Evolutionary conservation across 495 filamentous ascomycete species (phyloP), one percentile per base, ranked within the genome.

Genomic region (Letharia lupina): DNA sequence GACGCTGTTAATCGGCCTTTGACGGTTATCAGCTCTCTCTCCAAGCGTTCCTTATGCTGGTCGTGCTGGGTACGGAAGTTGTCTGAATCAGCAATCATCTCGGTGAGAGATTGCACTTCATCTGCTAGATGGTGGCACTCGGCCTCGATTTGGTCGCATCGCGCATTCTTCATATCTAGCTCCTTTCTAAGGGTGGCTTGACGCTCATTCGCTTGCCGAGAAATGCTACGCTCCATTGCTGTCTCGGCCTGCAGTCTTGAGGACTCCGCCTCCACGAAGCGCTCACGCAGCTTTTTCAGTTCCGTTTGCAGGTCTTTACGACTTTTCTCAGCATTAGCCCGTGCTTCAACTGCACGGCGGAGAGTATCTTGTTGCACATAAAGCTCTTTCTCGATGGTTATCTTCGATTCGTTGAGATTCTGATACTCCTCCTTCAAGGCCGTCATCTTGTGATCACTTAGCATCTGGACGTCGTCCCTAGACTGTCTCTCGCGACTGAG

Each of bases 321-420:
- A 65, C 94, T 90, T 59, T 87, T 83, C 71, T 98, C 95, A 6
- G 89, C 90, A 28, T 83, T 80, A 13, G 87, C 77, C 15, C 91
- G 84, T 40, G 87, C 88, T 75, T 96, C 91, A 50, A 89, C 89
- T 12, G 93, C 89, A 28, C 94, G 89, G 31, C 94, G 89, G 57
- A 97, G 84, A 18, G 89, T 89, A 73, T 98, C 94, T 75, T 97
- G 93, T 70, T 98, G 94, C n/a, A 89, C 86, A 73, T 97, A 98
- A 76, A 98, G 91, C 75, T 98, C 95, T 75, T 96, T 97, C 74
- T 98, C 94, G 63, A 98, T 97, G 48, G 83, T 94, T 70, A 97
- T 96, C 76, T 98, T 98, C 8, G 93, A 88, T 47, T 96, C 91
- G 68, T 96, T 96, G 18, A 98, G 81, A n/a, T 83, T 82, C 41